Base-by-base conservation (phyloP, 2,329 filamentous ascomycete species). In the Dactylellina sp. region DNA sequence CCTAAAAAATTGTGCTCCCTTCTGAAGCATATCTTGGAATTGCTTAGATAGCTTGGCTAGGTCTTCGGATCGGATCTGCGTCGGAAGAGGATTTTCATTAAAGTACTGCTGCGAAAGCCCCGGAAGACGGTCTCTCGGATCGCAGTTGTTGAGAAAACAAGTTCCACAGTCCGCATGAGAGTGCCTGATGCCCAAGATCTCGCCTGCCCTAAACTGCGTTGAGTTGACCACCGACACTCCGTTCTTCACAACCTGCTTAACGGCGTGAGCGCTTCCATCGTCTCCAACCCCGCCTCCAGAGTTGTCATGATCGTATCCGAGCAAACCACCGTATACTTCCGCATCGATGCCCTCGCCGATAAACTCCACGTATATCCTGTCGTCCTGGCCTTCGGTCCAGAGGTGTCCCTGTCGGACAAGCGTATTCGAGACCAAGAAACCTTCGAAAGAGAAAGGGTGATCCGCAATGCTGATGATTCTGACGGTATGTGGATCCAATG, bases 391-490 rank as follows among this genome's bases (percentile, higher is more conserved):
- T 7, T 76, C 65, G 1, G 62, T 66, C 77, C 77, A 78, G 11
- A 60, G 65, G 11, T 68, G 55, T 18, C 77, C 77, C 46, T 78
- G 76, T 7, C 53, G 46, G n/a, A 78, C 65, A 1, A 77, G 60
- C 3, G 75, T 68, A 24, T 75, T 77, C 57, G 75, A 42, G 1
- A 78, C 75, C n/a, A 76, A 25, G 18, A 78, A 52, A 4, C 77
- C 77, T 49, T 78, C 77, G 40, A 78, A 78, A 12, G 66, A 71
- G 42, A 78, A 68, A 16, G 77, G 77, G 14, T 77, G 75, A n/a
- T 75, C 75, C n/a, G 76, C 52, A 1, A 76, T 70, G 28, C 75
- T 75, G 11, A 76, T 77, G 6, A 78, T 70, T 1, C 77, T 64
- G 9, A 78, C 65, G 1, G 76, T 76, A 22, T 78, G 77, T 3